A percentile compares a stretch with the other conserved stretches of the same genome.
These are phyloP conservation scores for Xylaria digitata DNA, from an alignment of 2,329 filamentous ascomycete genomes.

Conservation along the genomic window DNA sequence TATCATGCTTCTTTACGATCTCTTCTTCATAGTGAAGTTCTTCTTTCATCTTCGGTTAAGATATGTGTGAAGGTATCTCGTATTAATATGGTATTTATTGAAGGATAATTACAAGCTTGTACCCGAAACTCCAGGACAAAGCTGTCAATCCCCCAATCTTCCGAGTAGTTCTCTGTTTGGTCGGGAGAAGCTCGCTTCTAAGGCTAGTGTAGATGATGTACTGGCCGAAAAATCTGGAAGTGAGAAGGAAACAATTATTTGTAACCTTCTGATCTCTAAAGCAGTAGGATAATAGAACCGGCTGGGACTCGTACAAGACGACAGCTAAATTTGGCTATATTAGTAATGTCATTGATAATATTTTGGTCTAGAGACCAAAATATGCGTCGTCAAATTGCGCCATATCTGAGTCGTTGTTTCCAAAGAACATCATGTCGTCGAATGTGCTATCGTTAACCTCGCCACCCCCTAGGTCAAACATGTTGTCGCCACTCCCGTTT, in stretches of 20 bases:
- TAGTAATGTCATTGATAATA: neutral
- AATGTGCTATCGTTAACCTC: conserved; percentile 58
- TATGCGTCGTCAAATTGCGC: conserved; percentile 61
- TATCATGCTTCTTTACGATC: neutral
- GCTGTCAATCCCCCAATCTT: neutral
- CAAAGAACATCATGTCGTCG: conserved; percentile 62
- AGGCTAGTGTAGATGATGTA: neutral
- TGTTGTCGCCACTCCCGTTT: conserved; percentile 51
- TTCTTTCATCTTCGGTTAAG: neutral
- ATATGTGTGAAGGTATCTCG: neutral
- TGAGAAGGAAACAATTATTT: neutral
- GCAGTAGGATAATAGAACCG: neutral
- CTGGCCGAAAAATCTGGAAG: neutral
- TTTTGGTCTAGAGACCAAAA: conserved; percentile 53
- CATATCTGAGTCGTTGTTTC: conserved; percentile 57
- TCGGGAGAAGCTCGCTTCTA: neutral
- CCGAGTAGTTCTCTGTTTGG: neutral
- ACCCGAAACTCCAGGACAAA: neutral
- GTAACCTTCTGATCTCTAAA: neutral
- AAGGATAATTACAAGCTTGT: neutral
- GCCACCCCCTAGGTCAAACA: conserved; percentile 54
- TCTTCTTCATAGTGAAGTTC: neutral
- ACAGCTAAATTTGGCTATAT: neutral
- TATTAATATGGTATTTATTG: conserved; percentile 8
- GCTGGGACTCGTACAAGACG: neutral